Percentiles rank a stretch among this genome's conserved stretches.
Evolutionary conservation across 257 asterid species (phyloP).

Genomic region (Primulina huaijiensis): DNA sequence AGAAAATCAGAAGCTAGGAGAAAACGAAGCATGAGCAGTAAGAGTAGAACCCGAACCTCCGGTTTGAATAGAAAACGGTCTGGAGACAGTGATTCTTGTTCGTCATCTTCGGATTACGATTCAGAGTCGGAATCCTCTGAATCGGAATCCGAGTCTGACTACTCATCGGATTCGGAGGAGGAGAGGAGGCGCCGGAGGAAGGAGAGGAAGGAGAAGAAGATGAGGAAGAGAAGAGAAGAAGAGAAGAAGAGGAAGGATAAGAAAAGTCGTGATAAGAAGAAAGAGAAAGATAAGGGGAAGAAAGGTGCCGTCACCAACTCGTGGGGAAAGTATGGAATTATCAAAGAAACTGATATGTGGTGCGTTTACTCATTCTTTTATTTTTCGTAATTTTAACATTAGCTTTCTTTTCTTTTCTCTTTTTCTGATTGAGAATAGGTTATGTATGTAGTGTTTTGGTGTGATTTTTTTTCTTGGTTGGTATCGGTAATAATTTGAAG

Average conservation of each 20-base stretch:
- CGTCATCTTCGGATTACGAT: conserved; percentile 54
- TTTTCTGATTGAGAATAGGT: background rate
- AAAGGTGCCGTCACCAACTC: conserved; percentile 72
- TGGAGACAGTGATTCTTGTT: conserved; percentile 49
- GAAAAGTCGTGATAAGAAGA: conserved; percentile 28
- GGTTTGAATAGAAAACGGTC: conserved; percentile 46
- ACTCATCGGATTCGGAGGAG: conserved; percentile 43
- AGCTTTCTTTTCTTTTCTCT: background rate
- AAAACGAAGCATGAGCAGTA: conserved; percentile 31
- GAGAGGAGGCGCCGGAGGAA: conserved; percentile 41
- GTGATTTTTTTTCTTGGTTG: background rate
- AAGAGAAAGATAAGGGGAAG: conserved; percentile 34
- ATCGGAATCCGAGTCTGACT: conserved; percentile 21
- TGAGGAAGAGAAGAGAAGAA: conserved; percentile 48
- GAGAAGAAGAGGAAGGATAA: conserved; percentile 46
- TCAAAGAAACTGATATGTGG: conserved; percentile 99
- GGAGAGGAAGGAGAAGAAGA: conserved; percentile 40
- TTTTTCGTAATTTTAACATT: background rate
- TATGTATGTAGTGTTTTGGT: background rate
- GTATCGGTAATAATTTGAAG: background rate
- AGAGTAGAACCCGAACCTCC: conserved; percentile 37
- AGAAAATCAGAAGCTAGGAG: conserved; percentile 41
- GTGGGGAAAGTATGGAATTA: conserved; percentile 96
- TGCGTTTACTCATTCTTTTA: conserved; percentile 28
- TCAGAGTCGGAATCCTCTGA: conserved; percentile 15